A percentile compares a stretch with the other conserved stretches of the same genome.
Conservation (phyloP, 176 grass and related monocot species). For the Secale cereale region DNA sequence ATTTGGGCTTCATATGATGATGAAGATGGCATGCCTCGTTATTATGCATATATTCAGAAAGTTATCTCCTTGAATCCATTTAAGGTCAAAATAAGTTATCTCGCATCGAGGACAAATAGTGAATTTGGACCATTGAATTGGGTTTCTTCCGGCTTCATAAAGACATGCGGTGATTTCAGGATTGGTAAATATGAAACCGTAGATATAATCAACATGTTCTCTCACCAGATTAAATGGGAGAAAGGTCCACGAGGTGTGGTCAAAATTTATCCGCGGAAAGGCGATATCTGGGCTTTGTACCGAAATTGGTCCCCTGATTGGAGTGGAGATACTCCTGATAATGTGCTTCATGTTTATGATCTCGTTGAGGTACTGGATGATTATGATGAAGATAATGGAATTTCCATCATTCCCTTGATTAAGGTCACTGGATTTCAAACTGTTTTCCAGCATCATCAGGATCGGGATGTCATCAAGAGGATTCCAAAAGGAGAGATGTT, state of each 20-base stretch:
- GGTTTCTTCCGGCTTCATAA: slow-evolving; percentile 61
- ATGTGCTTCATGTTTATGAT: slow-evolving; percentile 50
- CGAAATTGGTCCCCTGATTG: slow-evolving; percentile 60
- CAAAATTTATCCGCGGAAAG: slow-evolving; percentile 65
- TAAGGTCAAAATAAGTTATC: slow-evolving; percentile 52
- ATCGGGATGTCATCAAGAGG: slow-evolving; percentile 18
- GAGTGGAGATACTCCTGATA: slow-evolving; percentile 51
- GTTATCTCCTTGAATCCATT: slow-evolving; percentile 54
- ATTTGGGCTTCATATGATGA: slow-evolving; percentile 78
- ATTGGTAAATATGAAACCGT: slow-evolving; percentile 40
- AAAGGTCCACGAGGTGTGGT: slow-evolving; percentile 52
- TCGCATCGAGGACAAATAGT: slow-evolving; percentile 45
- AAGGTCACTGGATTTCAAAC: slow-evolving; percentile 56
- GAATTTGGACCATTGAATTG: slow-evolving; percentile 55
- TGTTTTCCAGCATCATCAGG: slow-evolving; percentile 39
- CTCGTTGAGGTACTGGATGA: slow-evolving; percentile 49
- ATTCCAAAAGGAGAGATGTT: slow-evolving; percentile 68
- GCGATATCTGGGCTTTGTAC: slow-evolving; percentile 64
- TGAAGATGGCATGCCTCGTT: slow-evolving; percentile 70
- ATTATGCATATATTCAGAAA: slow-evolving; percentile 62
- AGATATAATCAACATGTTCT: slow-evolving; percentile 64
- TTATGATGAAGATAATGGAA: slow-evolving; percentile 49
- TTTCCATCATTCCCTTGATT: slow-evolving; percentile 50
- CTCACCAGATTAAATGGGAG: slow-evolving; percentile 57
- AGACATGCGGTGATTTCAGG: slow-evolving; percentile 63